A percentile compares a stretch with the other conserved stretches of the same genome.
Evolutionary conservation across 176 grass and related monocot species (phyloP).

Genomic region (Tuctoria greenei): DNA sequence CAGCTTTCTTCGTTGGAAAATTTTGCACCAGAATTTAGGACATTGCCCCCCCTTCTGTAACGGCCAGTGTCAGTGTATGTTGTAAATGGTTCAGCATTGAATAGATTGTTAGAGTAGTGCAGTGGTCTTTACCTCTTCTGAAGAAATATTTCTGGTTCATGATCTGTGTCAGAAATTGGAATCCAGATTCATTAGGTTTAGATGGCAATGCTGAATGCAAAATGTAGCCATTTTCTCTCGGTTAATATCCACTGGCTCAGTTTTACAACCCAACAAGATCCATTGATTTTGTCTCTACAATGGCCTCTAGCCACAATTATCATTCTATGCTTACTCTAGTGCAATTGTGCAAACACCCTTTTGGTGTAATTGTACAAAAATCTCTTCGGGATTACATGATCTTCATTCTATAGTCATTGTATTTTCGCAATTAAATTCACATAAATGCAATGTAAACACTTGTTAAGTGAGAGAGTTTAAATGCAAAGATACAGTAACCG

Average conservation of each 20-base stretch:
- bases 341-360: too few relatives aligned
- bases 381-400: too few relatives aligned
- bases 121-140: conserved; percentile 27
- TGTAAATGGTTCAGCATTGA: conserved; percentile 57
- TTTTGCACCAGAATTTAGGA: conserved; percentile 61
- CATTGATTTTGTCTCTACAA: not conserved
- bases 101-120: conserved; percentile 66
- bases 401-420: too few relatives aligned
- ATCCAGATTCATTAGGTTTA: conserved; percentile 13
- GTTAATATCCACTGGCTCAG: not conserved
- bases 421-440: too few relatives aligned
- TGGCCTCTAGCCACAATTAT: not conserved
- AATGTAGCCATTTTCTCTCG: not conserved
- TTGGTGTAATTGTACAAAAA: too few relatives aligned
- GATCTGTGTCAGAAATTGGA: conserved; percentile 19
- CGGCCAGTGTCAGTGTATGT: conserved; percentile 49
- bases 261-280: not conserved
- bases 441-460: too few relatives aligned
- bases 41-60: conserved; percentile 37
- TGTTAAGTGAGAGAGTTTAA: too few relatives aligned
- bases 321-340: too few relatives aligned
- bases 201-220: conserved; percentile 38
- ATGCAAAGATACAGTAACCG: too few relatives aligned
- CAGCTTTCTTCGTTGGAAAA: conserved; percentile 51
- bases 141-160: conserved; percentile 38